Base-by-base conservation (phyloP, 208 protist genomes). In the Acanthamoeba triangularis region DNA sequence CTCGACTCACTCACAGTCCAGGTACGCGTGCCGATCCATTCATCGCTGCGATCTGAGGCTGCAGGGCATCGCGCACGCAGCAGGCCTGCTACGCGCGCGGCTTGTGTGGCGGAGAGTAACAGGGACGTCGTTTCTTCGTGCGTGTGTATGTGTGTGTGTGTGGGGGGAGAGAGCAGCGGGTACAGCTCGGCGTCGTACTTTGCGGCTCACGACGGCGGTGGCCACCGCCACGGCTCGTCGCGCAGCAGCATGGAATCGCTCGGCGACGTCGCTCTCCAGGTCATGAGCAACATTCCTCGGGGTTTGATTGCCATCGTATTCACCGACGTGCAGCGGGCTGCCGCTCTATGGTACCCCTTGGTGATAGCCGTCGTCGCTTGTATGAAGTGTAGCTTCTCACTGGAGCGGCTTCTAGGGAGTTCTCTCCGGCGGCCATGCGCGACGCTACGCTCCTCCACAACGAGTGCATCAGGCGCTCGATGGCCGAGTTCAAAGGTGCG, bases 391-490 rank as follows among this genome's bases (percentile, higher is more conserved):
- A n/a, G n/a, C n/a, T n/a, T n/a, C n/a, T n/a, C n/a, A n/a, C n/a
- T n/a, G n/a, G n/a, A n/a, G n/a, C n/a, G n/a, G n/a, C n/a, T n/a
- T 11, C 7, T 11, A 52, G 49, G 63, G 63, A 72, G 63, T 72
- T 72, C 63, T 25, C 8, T 25, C 63, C 63, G 63, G n/a, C 63
- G 18, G 35, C 30, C 41, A 85, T 85, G 76, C 35, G 47, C 25
- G 76, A 85, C 20, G 76, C 76, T 33, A 85, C 76, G 10, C 5
- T 85, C 25, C 35, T 85, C 41, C 76, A 85, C 76, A 85, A 85
- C 76, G 25, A 85, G 11, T 85, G 13, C 33, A 37, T 76, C 33
- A 30, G 67, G 10, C 4, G 33, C 30, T 41, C 30, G n/a, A 4
- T 76, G 67, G 13, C 67, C 33, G 10, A 13, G 13, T 76, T 76